Evolutionary conservation across 208 protist species (phyloP).

Genomic region (Herpetomonas tarakana): DNA sequence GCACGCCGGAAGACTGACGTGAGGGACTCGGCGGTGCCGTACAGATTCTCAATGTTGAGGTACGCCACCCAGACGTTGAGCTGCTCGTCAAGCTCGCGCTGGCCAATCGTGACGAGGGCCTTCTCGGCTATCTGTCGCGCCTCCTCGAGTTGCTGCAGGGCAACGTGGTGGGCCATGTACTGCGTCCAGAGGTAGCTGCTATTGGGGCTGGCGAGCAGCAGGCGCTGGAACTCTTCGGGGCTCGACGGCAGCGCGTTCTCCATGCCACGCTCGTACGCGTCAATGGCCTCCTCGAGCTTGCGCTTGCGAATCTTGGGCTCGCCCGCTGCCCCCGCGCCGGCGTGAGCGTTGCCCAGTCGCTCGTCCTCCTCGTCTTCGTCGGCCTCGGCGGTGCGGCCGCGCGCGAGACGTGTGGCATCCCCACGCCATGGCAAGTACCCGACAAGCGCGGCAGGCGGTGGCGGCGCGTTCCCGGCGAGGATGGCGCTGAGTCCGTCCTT

Average conservation of each 20-base stretch:
- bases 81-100: constrained; percentile 74
- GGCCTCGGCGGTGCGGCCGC: constrained; percentile 16
- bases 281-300: constrained; percentile 77
- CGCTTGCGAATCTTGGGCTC: constrained; percentile 52
- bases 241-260: constrained; percentile 65
- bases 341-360: constrained; percentile 15
- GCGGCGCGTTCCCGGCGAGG: neutral
- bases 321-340: constrained; percentile 6
- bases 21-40: constrained; percentile 90
- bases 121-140: constrained; percentile 89
- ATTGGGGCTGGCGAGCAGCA: constrained; percentile 88
- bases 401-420: neutral
- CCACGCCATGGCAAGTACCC: constrained; percentile 70
- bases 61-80: constrained; percentile 94
- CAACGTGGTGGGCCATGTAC: constrained; percentile 91
- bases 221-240: constrained; percentile 86
- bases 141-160: constrained; percentile 83
- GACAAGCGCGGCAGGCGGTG: constrained; percentile 28
- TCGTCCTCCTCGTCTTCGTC: constrained; percentile 19
- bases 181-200: constrained; percentile 93
- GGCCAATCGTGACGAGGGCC: constrained; percentile 87
- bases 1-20: constrained; percentile 81
- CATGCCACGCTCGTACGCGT: constrained; percentile 84
- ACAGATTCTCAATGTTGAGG: constrained; percentile 92
- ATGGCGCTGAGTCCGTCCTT: neutral